A percentile compares a stretch with the other conserved stretches of the same genome.
phyloP scores from a whole-genome alignment of 208 protist species.

The Acanthamoeba castellanii region DNA sequence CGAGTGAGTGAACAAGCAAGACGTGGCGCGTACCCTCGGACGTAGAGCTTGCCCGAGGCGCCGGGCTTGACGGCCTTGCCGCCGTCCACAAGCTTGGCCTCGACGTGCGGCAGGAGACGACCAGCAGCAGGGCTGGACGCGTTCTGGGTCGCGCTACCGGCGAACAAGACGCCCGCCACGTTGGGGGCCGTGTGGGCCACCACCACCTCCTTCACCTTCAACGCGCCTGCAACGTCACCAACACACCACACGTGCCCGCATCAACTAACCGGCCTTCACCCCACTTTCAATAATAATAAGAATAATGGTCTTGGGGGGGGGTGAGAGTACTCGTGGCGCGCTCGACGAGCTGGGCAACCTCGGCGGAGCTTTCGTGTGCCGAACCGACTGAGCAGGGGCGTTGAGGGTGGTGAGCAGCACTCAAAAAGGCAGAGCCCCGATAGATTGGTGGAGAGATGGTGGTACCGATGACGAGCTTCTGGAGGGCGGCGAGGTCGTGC shows the following conservation, averaged over 20 bases:
- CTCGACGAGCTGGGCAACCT: background rate
- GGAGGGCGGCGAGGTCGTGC: background rate
- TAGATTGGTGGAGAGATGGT: background rate
- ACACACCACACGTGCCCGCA: too few relatives aligned
- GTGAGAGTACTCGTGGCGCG: background rate
- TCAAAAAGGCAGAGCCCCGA: background rate
- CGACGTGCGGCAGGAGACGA: background rate
- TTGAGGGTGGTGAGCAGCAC: too few relatives aligned
- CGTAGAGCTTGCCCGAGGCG: background rate
- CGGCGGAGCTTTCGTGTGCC: background rate
- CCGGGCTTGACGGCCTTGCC: constrained; percentile 13
- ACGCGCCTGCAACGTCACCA: background rate
- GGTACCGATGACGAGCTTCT: background rate
- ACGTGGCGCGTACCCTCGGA: background rate
- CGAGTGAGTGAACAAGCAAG: too few relatives aligned
- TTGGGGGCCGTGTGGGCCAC: constrained; percentile 3
- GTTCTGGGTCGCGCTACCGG: background rate
- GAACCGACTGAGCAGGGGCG: background rate
- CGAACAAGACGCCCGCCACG: constrained; percentile 12
- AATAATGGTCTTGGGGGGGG: too few relatives aligned
- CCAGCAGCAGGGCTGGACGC: background rate
- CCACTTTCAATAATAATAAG: too few relatives aligned
- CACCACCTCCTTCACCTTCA: background rate
- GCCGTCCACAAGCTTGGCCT: background rate
- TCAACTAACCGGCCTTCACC: too few relatives aligned